Base-by-base conservation (phyloP, 202 grass and related monocot species). In the Setaria viridis region DNA sequence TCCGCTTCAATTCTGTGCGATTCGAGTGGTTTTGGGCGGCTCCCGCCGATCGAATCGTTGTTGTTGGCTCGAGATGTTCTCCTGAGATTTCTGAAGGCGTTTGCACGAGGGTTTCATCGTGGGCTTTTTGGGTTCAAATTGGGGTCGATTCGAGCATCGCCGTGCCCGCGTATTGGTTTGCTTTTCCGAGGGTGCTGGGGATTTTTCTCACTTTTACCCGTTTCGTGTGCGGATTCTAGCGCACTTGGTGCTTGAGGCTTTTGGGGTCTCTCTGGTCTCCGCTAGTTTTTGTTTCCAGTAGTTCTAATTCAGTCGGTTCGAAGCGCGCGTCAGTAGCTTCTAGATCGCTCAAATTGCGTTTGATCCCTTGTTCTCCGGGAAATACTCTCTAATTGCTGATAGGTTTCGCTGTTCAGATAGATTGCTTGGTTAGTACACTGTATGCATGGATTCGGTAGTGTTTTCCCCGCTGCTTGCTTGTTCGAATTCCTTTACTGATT, bases 141-240 rank as follows among this genome's bases (percentile, higher is more conserved):
- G 66, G 64, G 60, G 49, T 79, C 17, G 76, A 65, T 82, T 92
- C 39, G 42, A 78, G 17, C 39, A 63, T 83, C n/a, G 12, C n/a
- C 9, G 1, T 13, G 25, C 65, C 54, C 10, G 84, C 30, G 53
- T 8, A 16, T 55, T 11, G 11, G 14, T 66, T 68, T 69, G 30
- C 64, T 3, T 81, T 60, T 13, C 50, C 6, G 19, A 17, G 11
- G 62, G 32, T 39, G 2, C 56, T 45, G 21, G 58, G 35, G 55
- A 80, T 87, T 87, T 81, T 70, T 15, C 29, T 57, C 65, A 20
- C 58, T 72, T 86, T 80, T 58, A 66, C 34, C 63, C 3, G 39
- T 43, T 87, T 76, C n/a, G 21, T 0, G 39, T 80, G 76, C 55
- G 14, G 76, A 66, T 92, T 92, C 59, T 45, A 25, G 51, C 34